Evolutionary conservation across 495 filamentous ascomycete species (phyloP), one percentile per base, ranked within the genome.

Genomic region (Parachaetomium inaequale): DNA sequence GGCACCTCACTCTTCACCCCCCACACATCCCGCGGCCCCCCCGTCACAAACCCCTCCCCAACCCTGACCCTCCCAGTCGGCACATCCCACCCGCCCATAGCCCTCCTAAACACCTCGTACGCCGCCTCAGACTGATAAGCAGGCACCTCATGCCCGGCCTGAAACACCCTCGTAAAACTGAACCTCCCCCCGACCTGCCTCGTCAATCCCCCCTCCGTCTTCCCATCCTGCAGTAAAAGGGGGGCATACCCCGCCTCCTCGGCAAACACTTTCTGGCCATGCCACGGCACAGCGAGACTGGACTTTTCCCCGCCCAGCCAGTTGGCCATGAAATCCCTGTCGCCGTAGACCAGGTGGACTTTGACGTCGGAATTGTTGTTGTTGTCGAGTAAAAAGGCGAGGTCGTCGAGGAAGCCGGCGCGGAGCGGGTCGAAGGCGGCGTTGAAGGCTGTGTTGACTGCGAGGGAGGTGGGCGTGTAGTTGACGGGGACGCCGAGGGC

Each of bases 31-130:
- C 47, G 3, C 0, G 5, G 12, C 12, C 47, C 47, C 26, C 17
- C 26, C 15, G 47, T 31, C 26, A n/a, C 15, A 12, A 17, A 51
- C 26, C 28, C 26, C 4, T 51, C 47, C 14, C 28, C 47, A 8
- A 31, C 15, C 25, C 5, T 17, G 0, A 51, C 47, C 47, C 7
- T 29, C 3, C 47, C 26, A 4, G 47, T 51, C 25, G 47, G 19
- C 47, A 51, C 26, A 10, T 51, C 47, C 47, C 11, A 31, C 47
- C 47, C 47, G 47, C 26, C 47, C 47, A 51, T 51, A 26, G 47
- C 17, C 26, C 47, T 1, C 47, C 26, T 8, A 31, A 51, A 51
- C 14, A 51, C 26, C 47, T 51, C 47, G 47, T 51, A 51, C 47
- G 47, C 25, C 14, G 47, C 47, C 47, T 29, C 1, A 2, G 47